Percentiles rank a stretch among this genome's conserved stretches.
Conservation (phyloP, 371 early-diverging fungal genomes). For the Mortierella sp. region DNA sequence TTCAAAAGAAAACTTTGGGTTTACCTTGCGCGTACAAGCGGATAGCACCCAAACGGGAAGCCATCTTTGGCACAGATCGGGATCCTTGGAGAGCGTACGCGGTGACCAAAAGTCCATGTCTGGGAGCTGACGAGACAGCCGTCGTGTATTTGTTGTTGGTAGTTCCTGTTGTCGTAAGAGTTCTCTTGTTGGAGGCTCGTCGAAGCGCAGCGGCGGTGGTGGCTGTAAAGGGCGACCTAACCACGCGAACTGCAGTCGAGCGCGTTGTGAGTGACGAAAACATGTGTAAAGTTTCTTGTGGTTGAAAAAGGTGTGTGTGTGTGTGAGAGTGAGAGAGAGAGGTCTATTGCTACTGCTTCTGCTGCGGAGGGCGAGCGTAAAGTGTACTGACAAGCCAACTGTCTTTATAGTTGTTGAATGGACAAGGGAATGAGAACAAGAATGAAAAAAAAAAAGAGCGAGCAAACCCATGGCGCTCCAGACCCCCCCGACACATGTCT, state of each 20-base stretch:
- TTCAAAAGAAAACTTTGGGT: background rate
- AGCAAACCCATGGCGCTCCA: background rate
- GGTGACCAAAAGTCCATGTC: constrained; percentile 28
- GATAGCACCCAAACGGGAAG: constrained; percentile 34
- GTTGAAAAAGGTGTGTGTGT: too few species aligned
- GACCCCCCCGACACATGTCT: background rate
- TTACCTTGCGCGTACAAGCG: constrained; percentile 48
- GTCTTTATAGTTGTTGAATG: background rate
- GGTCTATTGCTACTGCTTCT: background rate
- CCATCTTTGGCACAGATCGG: constrained; percentile 19
- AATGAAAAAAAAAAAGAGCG: background rate
- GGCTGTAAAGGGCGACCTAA: constrained; percentile 9
- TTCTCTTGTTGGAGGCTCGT: constrained; percentile 12
- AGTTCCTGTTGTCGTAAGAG: constrained; percentile 8
- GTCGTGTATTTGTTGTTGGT: background rate
- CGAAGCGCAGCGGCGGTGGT: background rate
- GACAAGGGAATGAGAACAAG: background rate
- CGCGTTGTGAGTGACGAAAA: constrained; percentile 28
- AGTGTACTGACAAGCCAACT: background rate
- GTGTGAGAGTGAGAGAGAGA: background rate
- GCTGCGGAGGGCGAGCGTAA: constrained; percentile 2
- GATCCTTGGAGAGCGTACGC: constrained; percentile 9
- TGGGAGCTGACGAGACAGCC: background rate
- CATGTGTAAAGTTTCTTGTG: background rate
- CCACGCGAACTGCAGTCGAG: constrained; percentile 25